phyloP scores from a whole-genome alignment of 2,329 filamentous ascomycete genomes.

The Chaetomiaceae sp. region DNA sequence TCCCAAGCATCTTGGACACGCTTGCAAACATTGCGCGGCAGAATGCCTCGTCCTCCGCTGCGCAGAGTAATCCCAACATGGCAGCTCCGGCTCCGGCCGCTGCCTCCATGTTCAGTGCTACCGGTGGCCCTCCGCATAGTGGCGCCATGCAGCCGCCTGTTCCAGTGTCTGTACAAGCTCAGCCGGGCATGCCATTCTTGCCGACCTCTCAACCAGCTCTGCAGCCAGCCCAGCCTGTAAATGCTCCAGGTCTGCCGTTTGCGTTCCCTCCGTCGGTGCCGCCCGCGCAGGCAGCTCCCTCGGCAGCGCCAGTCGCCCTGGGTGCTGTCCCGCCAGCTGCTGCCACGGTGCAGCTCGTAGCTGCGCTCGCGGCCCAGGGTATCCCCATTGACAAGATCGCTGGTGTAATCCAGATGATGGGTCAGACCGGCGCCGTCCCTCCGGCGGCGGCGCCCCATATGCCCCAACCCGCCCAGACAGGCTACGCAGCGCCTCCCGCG shows the following conservation, averaged over 20 bases:
- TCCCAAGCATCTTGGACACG: slow-evolving; percentile 64
- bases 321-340: slow-evolving; percentile 28
- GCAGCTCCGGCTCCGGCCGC: slow-evolving; percentile 41
- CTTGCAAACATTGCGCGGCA: slow-evolving; percentile 76
- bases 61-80: slow-evolving; percentile 36
- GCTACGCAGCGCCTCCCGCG: slow-evolving; percentile 31
- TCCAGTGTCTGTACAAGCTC: slow-evolving; percentile 18
- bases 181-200: slow-evolving; percentile 24
- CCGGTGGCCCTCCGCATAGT: slow-evolving; percentile 23
- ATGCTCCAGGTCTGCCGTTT: slow-evolving; percentile 37
- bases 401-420: slow-evolving; percentile 49
- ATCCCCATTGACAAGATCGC: slow-evolving; percentile 72
- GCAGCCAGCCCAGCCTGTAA: slow-evolving; percentile 49
- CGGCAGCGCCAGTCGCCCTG: slow-evolving; percentile 23
- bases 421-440: slow-evolving; percentile 29
- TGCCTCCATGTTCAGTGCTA: slow-evolving; percentile 17
- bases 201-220: slow-evolving; percentile 35
- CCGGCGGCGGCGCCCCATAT: slow-evolving; percentile 32
- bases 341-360: slow-evolving; percentile 60
- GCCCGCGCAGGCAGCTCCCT: slow-evolving; percentile 1
- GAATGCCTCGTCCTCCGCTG: slow-evolving; percentile 52
- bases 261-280: slow-evolving; percentile 28
- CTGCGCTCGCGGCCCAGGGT: slow-evolving; percentile 68
- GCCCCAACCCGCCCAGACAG: slow-evolving; percentile 36
- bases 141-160: slow-evolving; percentile 22